Conservation (phyloP, 148 eudicot species). For the Vaccinium vitisidaea region DNA sequence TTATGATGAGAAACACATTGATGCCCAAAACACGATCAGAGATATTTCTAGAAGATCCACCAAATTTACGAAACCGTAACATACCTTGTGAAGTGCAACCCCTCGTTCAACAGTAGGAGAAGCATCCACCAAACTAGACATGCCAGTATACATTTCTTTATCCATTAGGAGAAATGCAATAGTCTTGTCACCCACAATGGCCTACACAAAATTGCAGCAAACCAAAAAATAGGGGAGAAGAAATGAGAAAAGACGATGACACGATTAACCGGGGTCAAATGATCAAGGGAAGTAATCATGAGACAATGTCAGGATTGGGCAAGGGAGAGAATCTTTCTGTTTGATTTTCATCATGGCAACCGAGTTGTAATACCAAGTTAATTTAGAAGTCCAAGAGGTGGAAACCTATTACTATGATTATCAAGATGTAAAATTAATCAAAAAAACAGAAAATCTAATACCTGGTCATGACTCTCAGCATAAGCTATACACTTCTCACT, state of each 20-base stretch:
- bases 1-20: not conserved
- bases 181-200: constrained; percentile 97
- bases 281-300: constrained; percentile 4
- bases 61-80: not conserved
- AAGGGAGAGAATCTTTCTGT: not conserved
- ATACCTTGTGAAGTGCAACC: constrained; percentile 91
- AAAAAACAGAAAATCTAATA: constrained; percentile 27
- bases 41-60: not conserved
- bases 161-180: constrained; percentile 88
- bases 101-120: constrained; percentile 86
- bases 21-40: not conserved
- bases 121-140: constrained; percentile 77
- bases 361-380: not conserved
- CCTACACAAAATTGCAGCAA: constrained; percentile 35
- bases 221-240: not conserved
- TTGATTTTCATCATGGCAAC: not conserved
- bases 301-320: constrained; percentile 14
- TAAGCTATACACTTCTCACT: constrained; percentile 92
- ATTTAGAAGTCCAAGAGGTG: not conserved
- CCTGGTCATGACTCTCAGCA: constrained; percentile 99
- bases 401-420: not conserved
- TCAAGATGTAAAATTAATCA: not conserved
- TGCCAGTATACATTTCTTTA: constrained; percentile 90
- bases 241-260: not conserved
- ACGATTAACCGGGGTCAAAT: not conserved